These are phyloP conservation scores for Sphenostylis stenocarpa DNA, from an alignment of 306 rosid species.

Conservation along the genomic window DNA sequence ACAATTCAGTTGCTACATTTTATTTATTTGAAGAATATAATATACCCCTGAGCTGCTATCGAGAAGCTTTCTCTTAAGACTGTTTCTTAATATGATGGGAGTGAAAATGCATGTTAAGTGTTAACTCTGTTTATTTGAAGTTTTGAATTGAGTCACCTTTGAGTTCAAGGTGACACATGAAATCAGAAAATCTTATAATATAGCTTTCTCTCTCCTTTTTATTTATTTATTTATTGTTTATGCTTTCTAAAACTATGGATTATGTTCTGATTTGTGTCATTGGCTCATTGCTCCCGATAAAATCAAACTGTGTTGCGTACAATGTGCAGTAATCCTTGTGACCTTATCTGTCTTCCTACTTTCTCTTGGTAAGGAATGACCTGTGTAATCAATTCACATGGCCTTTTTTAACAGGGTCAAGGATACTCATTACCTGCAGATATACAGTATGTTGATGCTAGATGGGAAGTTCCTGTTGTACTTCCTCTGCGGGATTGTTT, in stretches of 20 bases:
- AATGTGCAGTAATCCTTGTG: not conserved
- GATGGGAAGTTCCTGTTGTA: constrained; percentile 79
- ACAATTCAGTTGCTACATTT: not conserved
- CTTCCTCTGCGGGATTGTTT: constrained; percentile 94
- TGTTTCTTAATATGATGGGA: not conserved
- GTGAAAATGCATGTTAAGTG: not conserved
- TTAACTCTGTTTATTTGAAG: not conserved
- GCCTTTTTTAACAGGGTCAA: constrained; percentile 66
- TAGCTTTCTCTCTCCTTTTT: not conserved
- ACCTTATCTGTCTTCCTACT: constrained; percentile 5
- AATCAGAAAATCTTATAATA: not conserved
- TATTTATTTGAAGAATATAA: not conserved
- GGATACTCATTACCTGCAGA: constrained; percentile 93
- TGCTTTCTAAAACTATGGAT: not conserved
- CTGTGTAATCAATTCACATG: not conserved
- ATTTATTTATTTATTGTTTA: not conserved
- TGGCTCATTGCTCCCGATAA: not conserved
- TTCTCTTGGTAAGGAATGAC: not conserved
- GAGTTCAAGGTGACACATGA: not conserved
- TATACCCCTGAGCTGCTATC: not conserved
- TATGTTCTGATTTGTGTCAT: not conserved
- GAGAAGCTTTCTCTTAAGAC: not conserved
- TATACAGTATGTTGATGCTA: constrained; percentile 88
- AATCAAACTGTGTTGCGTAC: not conserved
- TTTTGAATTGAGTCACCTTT: not conserved